These are phyloP conservation scores for Aspergillus luchuensis DNA, from an alignment of 2,329 filamentous ascomycete species.

Conservation along the genomic window DNA sequence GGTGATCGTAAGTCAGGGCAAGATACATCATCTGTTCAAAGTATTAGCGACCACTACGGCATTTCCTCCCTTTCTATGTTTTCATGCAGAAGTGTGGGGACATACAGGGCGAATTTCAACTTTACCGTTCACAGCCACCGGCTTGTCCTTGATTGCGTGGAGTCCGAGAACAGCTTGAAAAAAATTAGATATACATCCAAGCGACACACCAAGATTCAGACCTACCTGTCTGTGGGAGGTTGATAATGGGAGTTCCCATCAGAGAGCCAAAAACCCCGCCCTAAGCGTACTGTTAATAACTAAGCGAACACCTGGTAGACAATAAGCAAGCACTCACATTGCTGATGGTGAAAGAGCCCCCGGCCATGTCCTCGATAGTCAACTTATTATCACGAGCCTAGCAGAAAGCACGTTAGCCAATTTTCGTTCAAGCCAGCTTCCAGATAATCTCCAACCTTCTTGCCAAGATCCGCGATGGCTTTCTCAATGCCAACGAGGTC, in stretches of 20 bases:
- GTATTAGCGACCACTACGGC: slow-evolving; percentile 15
- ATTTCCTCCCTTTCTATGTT: neutral
- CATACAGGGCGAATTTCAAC: slow-evolving; percentile 80
- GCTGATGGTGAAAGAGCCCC: slow-evolving; percentile 96
- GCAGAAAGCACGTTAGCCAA: slow-evolving; percentile 3
- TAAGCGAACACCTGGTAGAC: neutral
- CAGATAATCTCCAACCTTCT: slow-evolving; percentile 66
- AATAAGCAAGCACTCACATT: slow-evolving; percentile 58
- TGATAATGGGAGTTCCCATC: slow-evolving; percentile 98
- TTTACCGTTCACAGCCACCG: slow-evolving; percentile 88
- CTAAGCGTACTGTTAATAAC: slow-evolving; percentile 29
- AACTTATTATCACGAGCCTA: slow-evolving; percentile 93
- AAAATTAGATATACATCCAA: slow-evolving; percentile 21
- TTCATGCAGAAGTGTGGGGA: neutral
- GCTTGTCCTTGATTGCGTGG: slow-evolving; percentile 94
- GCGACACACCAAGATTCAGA: neutral
- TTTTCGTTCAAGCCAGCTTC: slow-evolving; percentile 10
- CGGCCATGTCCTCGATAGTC: slow-evolving; percentile 98
- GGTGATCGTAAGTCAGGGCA: slow-evolving; percentile 95
- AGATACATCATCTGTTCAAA: slow-evolving; percentile 89
- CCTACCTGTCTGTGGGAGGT: slow-evolving; percentile 79
- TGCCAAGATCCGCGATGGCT: slow-evolving; percentile 88
- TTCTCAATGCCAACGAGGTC: slow-evolving; percentile 88
- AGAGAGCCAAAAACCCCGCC: slow-evolving; percentile 94
- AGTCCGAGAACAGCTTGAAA: slow-evolving; percentile 74